Conservation (phyloP, 169 alveolate species). For the Plasmodium gonderi region DNA sequence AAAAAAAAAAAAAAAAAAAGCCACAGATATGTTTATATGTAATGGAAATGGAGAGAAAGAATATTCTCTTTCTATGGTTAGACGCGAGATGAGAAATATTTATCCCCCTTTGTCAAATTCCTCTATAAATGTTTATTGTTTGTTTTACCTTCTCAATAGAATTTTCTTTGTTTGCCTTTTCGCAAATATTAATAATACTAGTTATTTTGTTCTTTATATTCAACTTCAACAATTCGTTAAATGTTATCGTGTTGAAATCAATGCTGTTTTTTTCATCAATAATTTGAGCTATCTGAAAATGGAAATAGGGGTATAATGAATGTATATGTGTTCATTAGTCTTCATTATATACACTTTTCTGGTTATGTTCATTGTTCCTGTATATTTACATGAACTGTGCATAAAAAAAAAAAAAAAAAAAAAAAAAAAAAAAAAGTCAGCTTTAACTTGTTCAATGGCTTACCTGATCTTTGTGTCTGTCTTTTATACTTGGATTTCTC, state of each 20-base stretch:
- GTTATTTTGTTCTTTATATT: slow-evolving; percentile 65
- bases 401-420: too few species aligned
- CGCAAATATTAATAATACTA: slow-evolving; percentile 65
- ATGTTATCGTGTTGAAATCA: slow-evolving; percentile 69
- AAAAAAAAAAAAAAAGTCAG: too few species aligned
- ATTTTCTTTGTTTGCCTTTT: slow-evolving; percentile 73
- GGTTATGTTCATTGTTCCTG: not conserved
- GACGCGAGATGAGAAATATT: not conserved
- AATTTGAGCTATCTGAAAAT: slow-evolving; percentile 45
- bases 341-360: not conserved
- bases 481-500: slow-evolving; percentile 73
- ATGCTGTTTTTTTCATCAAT: slow-evolving; percentile 53
- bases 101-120: not conserved
- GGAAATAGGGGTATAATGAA: not conserved
- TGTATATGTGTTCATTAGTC: not conserved
- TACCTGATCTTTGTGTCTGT: slow-evolving; percentile 69
- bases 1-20: not conserved
- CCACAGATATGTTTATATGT: not conserved
- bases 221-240: slow-evolving; percentile 50
- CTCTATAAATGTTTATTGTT: not conserved
- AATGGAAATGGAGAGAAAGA: not conserved
- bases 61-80: not conserved
- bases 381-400: too few species aligned
- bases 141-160: slow-evolving; percentile 64
- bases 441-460: not conserved